Base-by-base conservation (phyloP, 257 asterid species). In the Oldenlandia corymbosa region DNA sequence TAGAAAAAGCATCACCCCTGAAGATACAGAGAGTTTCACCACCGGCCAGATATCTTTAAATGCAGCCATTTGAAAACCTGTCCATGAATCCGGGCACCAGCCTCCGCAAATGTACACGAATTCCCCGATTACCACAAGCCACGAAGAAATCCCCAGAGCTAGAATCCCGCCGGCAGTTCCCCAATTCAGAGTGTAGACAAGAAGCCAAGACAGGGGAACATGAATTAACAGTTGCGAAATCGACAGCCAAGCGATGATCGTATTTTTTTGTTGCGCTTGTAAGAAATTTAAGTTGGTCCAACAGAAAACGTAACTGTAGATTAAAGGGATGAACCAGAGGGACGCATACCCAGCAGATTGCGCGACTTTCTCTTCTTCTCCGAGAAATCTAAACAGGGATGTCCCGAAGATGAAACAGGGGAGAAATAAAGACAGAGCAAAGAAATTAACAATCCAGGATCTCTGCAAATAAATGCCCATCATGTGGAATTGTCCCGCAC, bases 1-100 rank as follows among this genome's bases (percentile, higher is more conserved):
- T 64, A 81, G 68, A 67, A 81, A 77, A 53, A 77, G 58, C 82
- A 77, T 77, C 12, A 73, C 17, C 5, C 74, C 82, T 5, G 82
- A 77, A 27, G 79, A 53, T 9, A 77, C 10, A 5, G 82, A 77
- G 24, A 77, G 79, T 64, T 70, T 77, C 36, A 77, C 66, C 37
- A 77, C 69, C 21, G 18, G 41, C 13, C 58, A 20, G 58, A 77
- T 41, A 4, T 68, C 62, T 36, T 70, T 49, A 30, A 77, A 77
- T 57, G 82, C 76, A 65, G 49, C 26, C 51, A 27, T 26, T 37
- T 79, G 73, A 71, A 73, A 77, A 36, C 82, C 82, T 27, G 68
- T 62, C 82, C 82, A 77, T n/a, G 82, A 41, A 13, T 61, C 76
- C 1, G 76, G 76, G 21, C 67, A 73, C n/a, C 47, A 39, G 34